Conservation (phyloP, 2,329 filamentous ascomycete species). For the Sphaceloma murrayae region DNA sequence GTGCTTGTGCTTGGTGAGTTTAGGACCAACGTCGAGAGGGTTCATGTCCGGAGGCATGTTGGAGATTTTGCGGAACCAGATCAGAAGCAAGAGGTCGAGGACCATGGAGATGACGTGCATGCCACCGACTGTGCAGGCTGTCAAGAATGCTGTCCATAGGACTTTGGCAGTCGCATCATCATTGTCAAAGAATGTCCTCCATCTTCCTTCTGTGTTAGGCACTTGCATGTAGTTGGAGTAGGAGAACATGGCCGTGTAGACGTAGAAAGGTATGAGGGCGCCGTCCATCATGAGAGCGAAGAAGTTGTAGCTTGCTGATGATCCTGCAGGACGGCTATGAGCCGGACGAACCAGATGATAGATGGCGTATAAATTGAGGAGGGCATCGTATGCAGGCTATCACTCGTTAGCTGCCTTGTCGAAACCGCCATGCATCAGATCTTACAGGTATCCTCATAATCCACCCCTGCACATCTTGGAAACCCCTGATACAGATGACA, state of each 20-base stretch:
- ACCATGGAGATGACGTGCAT: conserved; percentile 62
- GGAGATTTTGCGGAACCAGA: conserved; percentile 74
- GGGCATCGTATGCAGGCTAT: conserved; percentile 64
- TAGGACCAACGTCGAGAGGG: conserved; percentile 77
- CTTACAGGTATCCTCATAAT: conserved; percentile 67
- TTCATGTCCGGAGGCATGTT: conserved; percentile 89
- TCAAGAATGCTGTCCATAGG: conserved; percentile 54
- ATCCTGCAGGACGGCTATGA: conserved; percentile 62
- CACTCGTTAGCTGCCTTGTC: background rate
- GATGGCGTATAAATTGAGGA: conserved; percentile 66
- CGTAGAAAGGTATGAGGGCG: conserved; percentile 54
- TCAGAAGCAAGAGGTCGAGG: conserved; percentile 63
- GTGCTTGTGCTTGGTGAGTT: conserved; percentile 62
- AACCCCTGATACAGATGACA: conserved; percentile 64
- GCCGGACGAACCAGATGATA: conserved; percentile 68
- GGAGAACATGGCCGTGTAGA: conserved; percentile 48
- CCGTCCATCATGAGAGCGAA: conserved; percentile 68
- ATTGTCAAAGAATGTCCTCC: conserved; percentile 59
- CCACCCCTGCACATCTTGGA: conserved; percentile 58
- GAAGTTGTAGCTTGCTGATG: conserved; percentile 78
- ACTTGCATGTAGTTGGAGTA: conserved; percentile 44
- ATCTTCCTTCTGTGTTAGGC: conserved; percentile 41
- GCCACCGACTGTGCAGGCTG: conserved; percentile 52
- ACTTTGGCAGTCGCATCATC: conserved; percentile 50
- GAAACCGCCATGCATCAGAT: conserved; percentile 14